Evolutionary conservation across 352 stramenopile species (phyloP), one percentile per base, ranked within the genome.

Genomic region (Globisporangium perplexum): DNA sequence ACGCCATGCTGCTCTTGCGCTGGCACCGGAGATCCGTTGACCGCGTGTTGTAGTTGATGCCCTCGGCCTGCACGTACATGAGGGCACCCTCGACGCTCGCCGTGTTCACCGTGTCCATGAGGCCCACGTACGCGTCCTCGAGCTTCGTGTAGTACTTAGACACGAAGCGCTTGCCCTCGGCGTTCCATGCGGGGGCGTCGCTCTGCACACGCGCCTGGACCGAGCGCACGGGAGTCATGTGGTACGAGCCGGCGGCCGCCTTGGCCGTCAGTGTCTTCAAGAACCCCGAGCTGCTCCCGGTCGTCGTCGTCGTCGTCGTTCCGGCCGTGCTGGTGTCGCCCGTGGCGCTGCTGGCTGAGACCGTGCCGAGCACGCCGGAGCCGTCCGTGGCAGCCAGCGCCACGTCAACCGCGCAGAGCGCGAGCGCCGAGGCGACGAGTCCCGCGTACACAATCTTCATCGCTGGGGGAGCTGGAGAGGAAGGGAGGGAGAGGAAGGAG

Each of bases 11-110:
- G 52, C 67, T 74, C 65, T 87, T 88, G 42, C 81, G 77, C 23
- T 43, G 28, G 63, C 86, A 95, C 12, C 68, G 72, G 36, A 69
- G 63, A 43, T 80, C 68, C 3, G 62, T 63, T n/a, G 63, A 69
- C 46, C 81, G 77, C 43, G 77, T 80, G 42, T 73, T 64, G 64
- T 86, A 80, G 69, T 95, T 91, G 67, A 95, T 92, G 39, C 78
- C 68, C 56, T 95, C 85, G 6, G 83, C 79, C 61, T 93, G 83
- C 31, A 95, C 77, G 66, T 92, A 95, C 81, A 93, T 93, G 38
- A 95, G 77, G 35, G 82, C 72, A 17, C 85, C 85, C 52, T 93
- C 83, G 11, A 95, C 77, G 0, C 67, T 83, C 7, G 83, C 85
- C 23, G 77, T 82, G 62, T 93, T 95, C 24, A 90, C 82, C n/a